Conservation (phyloP, 495 filamentous ascomycete species). For the Lepidopterella palustris region DNA sequence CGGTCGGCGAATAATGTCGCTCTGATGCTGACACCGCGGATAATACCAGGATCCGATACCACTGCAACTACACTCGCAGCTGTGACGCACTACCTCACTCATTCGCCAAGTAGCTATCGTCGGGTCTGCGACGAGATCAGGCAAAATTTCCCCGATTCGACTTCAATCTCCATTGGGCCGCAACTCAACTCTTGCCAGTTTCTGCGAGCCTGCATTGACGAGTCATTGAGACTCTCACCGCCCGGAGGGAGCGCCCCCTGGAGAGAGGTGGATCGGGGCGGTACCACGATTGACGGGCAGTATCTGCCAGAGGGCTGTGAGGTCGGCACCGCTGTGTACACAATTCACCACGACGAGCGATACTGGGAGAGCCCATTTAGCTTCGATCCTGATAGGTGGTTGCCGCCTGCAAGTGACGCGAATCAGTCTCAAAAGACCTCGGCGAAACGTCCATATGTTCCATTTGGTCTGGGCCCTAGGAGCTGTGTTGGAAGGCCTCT, state of each 20-base stretch:
- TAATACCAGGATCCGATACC: constrained; percentile 16
- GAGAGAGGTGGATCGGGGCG: constrained; percentile 22
- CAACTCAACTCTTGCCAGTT: constrained; percentile 32
- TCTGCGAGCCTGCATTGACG: constrained; percentile 33
- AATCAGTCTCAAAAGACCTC: constrained; percentile 27
- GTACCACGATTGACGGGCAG: constrained; percentile 16
- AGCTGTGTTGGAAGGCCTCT: constrained; percentile 15
- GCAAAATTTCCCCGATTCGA: constrained; percentile 26
- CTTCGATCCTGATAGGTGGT: constrained; percentile 30
- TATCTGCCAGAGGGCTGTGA: constrained; percentile 23
- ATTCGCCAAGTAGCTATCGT: constrained; percentile 25
- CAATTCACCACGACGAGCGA: constrained; percentile 30
- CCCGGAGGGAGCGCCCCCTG: constrained; percentile 15
- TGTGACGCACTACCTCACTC: constrained; percentile 36
- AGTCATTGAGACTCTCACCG: constrained; percentile 33
- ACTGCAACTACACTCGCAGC: constrained; percentile 29
- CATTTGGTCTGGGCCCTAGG: constrained; percentile 14
- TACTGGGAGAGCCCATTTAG: constrained; percentile 23
- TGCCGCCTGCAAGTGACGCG: too few relatives aligned
- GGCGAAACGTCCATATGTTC: constrained; percentile 23
- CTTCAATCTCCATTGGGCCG: constrained; percentile 31
- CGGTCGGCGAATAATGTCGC: too few relatives aligned
- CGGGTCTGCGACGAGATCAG: constrained; percentile 25
- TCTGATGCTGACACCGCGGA: not conserved
- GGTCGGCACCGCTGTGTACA: constrained; percentile 28